Evolutionary conservation across 2,329 filamentous ascomycete species (phyloP), one percentile per base, ranked within the genome.

Genomic region (Amauroascus verrucosus): DNA sequence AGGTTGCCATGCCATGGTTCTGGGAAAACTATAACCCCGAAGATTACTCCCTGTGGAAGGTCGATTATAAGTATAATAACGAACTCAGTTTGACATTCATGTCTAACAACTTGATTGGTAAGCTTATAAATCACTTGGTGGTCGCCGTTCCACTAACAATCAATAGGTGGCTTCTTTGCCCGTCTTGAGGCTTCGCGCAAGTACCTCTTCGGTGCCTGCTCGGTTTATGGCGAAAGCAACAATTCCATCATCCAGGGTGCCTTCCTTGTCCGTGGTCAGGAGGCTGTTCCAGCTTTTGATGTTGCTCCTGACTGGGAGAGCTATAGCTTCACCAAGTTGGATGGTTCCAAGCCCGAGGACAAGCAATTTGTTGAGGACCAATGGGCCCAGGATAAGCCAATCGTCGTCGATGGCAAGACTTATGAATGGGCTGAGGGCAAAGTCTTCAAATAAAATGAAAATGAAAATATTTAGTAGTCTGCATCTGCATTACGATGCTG

Each of bases 21-120:
- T 98, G 91, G 91, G 84, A 96, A 77, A 88, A 94, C 74, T 82
- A 83, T 75, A 91, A 93, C 69, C 84, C 93, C 64, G 85, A 89
- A 61, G 93, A 98, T 76, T 98, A 93, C 82, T 95, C 89, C 54
- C 76, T 98, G 72, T 98, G 89, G 88, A 83, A 82, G 72, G 77
- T 90, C 64, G 85, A 90, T 75, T 98, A 95, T 84, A 96, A 95
- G 84, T 98, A 98, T 82, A 95, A 96, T 75, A 84, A 95, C 58
- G 93, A 98, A 83, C 82, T 98, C 63, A 96, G 88, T 69, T 78
- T 93, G 74, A 86, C 86, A 68, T 98, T 98, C 86, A 98, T 98
- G 93, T 91, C 88, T 64, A 88, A 86, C 81, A 98, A 98, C 83
- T 78, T 97, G 74, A 91, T 98, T 71, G 90, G 81, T 77, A 68